Evolutionary conservation across 176 grass and related monocot species (phyloP).

Genomic region (Oryza punctata): DNA sequence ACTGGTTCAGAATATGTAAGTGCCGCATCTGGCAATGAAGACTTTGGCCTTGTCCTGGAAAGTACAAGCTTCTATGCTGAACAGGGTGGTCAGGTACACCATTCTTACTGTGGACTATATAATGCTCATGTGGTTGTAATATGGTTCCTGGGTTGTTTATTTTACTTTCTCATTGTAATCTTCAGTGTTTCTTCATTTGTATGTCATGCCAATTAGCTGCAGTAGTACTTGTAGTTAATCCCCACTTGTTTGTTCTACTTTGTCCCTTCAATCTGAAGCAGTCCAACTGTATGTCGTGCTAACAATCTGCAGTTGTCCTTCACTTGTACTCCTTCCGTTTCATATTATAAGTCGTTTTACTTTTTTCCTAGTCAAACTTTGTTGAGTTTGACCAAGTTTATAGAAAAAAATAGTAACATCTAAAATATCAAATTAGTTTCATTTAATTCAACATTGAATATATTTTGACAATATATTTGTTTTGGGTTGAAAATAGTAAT

Average conservation of each 20-base stretch:
- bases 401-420: too few species aligned
- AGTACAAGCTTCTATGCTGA: conserved; percentile 98
- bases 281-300: neutral
- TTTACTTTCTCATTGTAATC: neutral
- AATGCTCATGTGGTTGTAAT: conserved; percentile 28
- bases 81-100: conserved; percentile 92
- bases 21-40: conserved; percentile 48
- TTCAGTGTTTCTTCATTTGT: neutral
- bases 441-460: too few species aligned
- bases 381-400: too few species aligned
- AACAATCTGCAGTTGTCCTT: neutral
- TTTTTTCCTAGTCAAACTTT: too few species aligned
- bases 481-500: too few species aligned
- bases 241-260: neutral
- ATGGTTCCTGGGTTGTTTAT: neutral
- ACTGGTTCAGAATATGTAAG: conserved; percentile 66
- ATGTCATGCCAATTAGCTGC: neutral
- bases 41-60: conserved; percentile 80
- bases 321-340: too few species aligned
- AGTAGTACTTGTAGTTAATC: neutral
- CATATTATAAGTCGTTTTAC: too few species aligned
- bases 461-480: too few species aligned
- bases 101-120: neutral
- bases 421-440: too few species aligned
- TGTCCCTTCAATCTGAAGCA: too few species aligned